These are phyloP conservation scores for Ogataea minuta DNA, from an alignment of 805 yeast species.

Conservation along the genomic window DNA sequence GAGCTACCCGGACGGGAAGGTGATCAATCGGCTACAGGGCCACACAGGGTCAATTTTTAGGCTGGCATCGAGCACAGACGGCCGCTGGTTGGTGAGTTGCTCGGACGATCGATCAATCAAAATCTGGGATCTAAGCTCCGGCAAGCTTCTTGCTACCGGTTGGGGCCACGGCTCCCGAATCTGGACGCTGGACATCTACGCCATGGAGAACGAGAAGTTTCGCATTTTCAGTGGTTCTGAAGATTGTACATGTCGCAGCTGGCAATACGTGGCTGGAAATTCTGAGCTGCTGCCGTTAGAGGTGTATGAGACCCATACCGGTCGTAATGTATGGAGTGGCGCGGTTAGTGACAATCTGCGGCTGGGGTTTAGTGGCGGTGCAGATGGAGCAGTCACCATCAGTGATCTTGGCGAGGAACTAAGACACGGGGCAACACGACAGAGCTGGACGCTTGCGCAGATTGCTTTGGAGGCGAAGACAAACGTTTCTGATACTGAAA, in stretches of 20 bases:
- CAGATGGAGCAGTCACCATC: conserved; percentile 79
- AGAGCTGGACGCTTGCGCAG: conserved; percentile 33
- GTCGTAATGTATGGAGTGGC: conserved; percentile 86
- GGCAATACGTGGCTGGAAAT: conserved; percentile 48
- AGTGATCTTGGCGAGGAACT: conserved; percentile 46
- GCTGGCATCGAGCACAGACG: conserved; percentile 58
- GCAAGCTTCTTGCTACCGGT: conserved; percentile 66
- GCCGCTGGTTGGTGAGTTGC: conserved; percentile 65
- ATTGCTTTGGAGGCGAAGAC: conserved; percentile 33
- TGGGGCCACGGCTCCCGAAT: conserved; percentile 98
- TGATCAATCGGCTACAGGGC: conserved; percentile 57
- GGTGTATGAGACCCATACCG: conserved; percentile 69
- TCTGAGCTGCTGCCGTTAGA: conserved; percentile 41
- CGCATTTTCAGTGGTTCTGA: conserved; percentile 71
- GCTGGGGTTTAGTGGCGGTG: conserved; percentile 83
- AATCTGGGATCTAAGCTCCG: conserved; percentile 62
- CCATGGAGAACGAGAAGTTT: conserved; percentile 27
- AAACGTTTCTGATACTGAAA: conserved; percentile 45
- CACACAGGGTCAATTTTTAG: conserved; percentile 94
- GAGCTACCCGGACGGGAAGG: conserved; percentile 46
- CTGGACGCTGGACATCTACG: conserved; percentile 71
- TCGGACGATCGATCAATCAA: conserved; percentile 92
- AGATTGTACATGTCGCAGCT: conserved; percentile 79
- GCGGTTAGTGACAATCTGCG: conserved; percentile 46
- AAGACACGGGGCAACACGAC: conserved; percentile 32